These are phyloP conservation scores for Boletus vermiculosoides DNA, from an alignment of 768 basidiomycete genomes.

Conservation along the genomic window DNA sequence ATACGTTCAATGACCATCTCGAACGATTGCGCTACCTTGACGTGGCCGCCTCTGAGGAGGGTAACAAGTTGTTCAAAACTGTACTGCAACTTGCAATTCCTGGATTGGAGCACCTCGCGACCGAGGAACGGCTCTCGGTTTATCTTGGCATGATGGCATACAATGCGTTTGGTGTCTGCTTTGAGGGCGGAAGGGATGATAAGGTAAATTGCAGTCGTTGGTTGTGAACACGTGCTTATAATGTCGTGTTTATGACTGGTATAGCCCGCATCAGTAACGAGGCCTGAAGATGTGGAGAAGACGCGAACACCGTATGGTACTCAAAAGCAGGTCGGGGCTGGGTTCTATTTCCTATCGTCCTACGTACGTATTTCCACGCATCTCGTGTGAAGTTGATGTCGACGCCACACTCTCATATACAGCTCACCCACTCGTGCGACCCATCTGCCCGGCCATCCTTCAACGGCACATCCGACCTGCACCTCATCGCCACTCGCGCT, in stretches of 20 bases:
- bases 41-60: constrained; percentile 46
- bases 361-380: constrained; percentile 45
- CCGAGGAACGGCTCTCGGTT: constrained; percentile 57
- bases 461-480: constrained; percentile 65
- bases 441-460: constrained; percentile 70
- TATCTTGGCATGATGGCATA: constrained; percentile 72
- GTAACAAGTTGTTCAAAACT: constrained; percentile 47
- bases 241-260: background rate
- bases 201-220: constrained; percentile 46
- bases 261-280: constrained; percentile 51
- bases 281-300: constrained; percentile 70
- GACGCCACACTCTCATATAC: background rate
- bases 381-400: background rate
- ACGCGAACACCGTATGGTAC: constrained; percentile 80
- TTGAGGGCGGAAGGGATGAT: constrained; percentile 62
- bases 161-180: constrained; percentile 75
- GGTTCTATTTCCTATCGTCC: constrained; percentile 72
- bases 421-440: constrained; percentile 72
- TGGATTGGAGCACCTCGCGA: constrained; percentile 69
- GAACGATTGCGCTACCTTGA: constrained; percentile 73
- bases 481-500: constrained; percentile 62
- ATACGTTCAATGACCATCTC: constrained; percentile 71
- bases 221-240: background rate
- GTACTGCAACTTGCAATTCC: constrained; percentile 63
- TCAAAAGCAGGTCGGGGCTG: constrained; percentile 70